Evolutionary conservation across 306 rosid genomes (phyloP), one percentile per base, ranked within the genome.

Genomic region (Quercus aquifolioides): DNA sequence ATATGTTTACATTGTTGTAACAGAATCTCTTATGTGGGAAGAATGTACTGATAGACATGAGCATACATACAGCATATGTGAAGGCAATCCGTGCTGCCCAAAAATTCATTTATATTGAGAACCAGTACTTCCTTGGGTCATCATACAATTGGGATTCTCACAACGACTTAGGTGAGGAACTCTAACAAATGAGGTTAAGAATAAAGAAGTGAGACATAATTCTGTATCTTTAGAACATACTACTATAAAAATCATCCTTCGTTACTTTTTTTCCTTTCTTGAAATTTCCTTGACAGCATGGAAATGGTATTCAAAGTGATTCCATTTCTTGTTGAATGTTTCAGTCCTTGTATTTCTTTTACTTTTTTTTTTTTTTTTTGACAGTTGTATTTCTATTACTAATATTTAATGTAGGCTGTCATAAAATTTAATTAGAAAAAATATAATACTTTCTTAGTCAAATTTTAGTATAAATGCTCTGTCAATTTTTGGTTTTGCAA

Each of bases 1-100:
- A 81, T 60, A 20, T 74, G 71, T 82, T 74, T 54, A 70, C 54
- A 70, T 55, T 72, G 63, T 33, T 56, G 70, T 51, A 69, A 84
- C 94, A 91, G 97, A 93, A 93, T 88, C 85, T 93, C 83, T 88
- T 90, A 31, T 90, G 95, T 72, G 98, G 97, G 76, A 94, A 94
- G 88, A 89, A 94, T 84, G 90, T 90, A 31, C 41, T 94, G 63
- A 91, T 91, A 87, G 98, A 94, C 82, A 90, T 87, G 95, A 94
- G 98, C 80, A 90, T 94, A 82, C 98, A 94, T 81, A 80, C 94
- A 55, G 98, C 97, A 18, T 94, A 94, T 84, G 91, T 94, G 54
- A 87, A 89, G 79, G 97, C 95, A 49, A 94, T 91, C 77, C 88
- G 98, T 19, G 68, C 91, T 11, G 95, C 98, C 43, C 92, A 94